phyloP scores from a whole-genome alignment of 176 grass and related monocot genomes.

The Avena insularis region DNA sequence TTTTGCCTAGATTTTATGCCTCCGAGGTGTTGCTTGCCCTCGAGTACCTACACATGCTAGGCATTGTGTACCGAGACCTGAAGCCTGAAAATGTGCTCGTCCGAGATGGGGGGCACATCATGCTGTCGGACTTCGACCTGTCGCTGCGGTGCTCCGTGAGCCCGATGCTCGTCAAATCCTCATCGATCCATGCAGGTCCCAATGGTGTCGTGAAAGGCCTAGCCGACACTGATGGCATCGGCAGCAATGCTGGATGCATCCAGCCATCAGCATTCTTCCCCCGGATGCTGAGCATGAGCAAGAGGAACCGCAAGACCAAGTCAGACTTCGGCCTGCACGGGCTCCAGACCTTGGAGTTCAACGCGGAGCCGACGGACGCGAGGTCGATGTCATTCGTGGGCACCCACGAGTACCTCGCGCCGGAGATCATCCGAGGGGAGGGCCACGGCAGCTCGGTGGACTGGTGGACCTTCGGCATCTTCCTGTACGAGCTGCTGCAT shows the following conservation, averaged over 20 bases:
- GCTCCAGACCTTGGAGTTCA: conserved; percentile 58
- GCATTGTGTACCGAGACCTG: conserved; percentile 63
- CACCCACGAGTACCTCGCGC: conserved; percentile 76
- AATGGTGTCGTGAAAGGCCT: conserved; percentile 51
- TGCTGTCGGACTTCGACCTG: conserved; percentile 75
- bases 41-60: conserved; percentile 72
- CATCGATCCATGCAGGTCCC: conserved; percentile 46
- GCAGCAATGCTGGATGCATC: conserved; percentile 55
- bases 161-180: conserved; percentile 62
- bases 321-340: conserved; percentile 57
- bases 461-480: conserved; percentile 85
- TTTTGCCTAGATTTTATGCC: conserved; percentile 33
- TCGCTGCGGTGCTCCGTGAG: conserved; percentile 65
- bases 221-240: neutral
- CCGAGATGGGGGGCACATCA: conserved; percentile 67
- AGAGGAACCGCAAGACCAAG: conserved; percentile 66
- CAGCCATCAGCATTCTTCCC: conserved; percentile 58
- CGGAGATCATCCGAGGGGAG: conserved; percentile 60
- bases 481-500: conserved; percentile 67
- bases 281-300: conserved; percentile 50
- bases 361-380: conserved; percentile 65
- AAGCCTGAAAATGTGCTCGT: conserved; percentile 71
- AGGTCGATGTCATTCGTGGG: conserved; percentile 75
- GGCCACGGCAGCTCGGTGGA: conserved; percentile 68
- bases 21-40: conserved; percentile 69